A percentile compares a stretch with the other conserved stretches of the same genome.
phyloP scores from a whole-genome alignment of 1,284 basidiomycete genomes.

The Mycosarcoma maydis region DNA sequence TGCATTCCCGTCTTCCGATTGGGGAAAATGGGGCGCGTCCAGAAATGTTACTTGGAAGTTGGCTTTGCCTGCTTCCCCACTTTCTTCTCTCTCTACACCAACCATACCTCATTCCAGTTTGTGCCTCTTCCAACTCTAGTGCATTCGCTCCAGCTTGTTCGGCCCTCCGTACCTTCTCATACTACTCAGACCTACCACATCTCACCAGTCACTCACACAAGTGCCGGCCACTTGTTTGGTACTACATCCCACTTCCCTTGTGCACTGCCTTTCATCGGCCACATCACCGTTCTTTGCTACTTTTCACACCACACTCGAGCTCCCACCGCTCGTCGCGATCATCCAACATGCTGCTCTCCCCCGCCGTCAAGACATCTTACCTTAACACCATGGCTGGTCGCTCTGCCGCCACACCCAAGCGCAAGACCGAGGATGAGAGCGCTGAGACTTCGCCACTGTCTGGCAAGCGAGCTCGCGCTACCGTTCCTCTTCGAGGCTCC shows the following conservation, averaged over 20 bases:
- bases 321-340: neutral
- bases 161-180: too few relatives aligned
- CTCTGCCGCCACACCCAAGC: constrained; percentile 37
- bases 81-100: constrained; percentile 13
- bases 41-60: too few relatives aligned
- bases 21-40: neutral
- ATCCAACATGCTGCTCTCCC: constrained; percentile 40
- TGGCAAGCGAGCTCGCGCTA: constrained; percentile 43
- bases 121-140: neutral
- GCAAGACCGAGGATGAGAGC: constrained; percentile 36
- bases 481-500: constrained; percentile 31
- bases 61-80: constrained; percentile 9
- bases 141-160: too few relatives aligned
- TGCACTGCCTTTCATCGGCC: too few relatives aligned
- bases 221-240: constrained; percentile 27
- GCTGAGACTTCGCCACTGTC: constrained; percentile 31
- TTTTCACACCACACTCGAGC: neutral
- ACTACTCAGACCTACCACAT: too few relatives aligned
- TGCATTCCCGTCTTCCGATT: constrained; percentile 43
- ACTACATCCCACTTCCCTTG: too few relatives aligned
- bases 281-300: neutral
- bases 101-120: neutral
- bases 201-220: constrained; percentile 2
- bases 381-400: constrained; percentile 44
- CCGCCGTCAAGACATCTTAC: constrained; percentile 49